phyloP scores from a whole-genome alignment of 2,329 filamentous ascomycete species.

The Apiospora saccharicola region DNA sequence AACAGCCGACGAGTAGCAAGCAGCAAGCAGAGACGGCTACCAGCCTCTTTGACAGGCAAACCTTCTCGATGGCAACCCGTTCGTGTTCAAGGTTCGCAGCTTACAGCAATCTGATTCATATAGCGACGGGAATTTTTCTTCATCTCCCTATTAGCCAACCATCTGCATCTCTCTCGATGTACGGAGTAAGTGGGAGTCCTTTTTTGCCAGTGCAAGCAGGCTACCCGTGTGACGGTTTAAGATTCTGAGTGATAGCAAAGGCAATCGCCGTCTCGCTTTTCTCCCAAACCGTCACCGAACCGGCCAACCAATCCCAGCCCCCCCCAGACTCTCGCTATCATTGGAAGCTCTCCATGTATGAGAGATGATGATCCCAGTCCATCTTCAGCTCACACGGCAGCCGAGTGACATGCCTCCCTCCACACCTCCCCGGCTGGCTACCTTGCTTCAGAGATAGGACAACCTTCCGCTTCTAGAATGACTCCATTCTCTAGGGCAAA shows the following conservation, averaged over 20 bases:
- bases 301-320: not conserved
- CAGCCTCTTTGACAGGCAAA: conserved; percentile 1
- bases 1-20: not conserved
- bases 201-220: not conserved
- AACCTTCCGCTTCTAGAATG: conserved; percentile 44
- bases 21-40: not conserved
- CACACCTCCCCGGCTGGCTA: conserved; percentile 20
- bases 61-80: not conserved
- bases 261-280: not conserved
- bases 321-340: not conserved
- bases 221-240: not conserved
- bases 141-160: not conserved
- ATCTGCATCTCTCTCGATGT: not conserved
- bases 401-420: conserved; percentile 23
- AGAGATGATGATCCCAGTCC: conserved; percentile 1
- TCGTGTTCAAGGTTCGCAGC: not conserved
- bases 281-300: conserved; percentile 13
- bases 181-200: not conserved
- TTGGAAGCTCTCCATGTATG: not conserved
- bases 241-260: not conserved
- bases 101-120: not conserved
- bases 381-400: conserved; percentile 5
- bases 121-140: not conserved
- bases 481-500: conserved; percentile 37
- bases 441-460: conserved; percentile 34